Evolutionary conservation across 345 rosid genomes (phyloP).

Genomic region (Acer saccharum): DNA sequence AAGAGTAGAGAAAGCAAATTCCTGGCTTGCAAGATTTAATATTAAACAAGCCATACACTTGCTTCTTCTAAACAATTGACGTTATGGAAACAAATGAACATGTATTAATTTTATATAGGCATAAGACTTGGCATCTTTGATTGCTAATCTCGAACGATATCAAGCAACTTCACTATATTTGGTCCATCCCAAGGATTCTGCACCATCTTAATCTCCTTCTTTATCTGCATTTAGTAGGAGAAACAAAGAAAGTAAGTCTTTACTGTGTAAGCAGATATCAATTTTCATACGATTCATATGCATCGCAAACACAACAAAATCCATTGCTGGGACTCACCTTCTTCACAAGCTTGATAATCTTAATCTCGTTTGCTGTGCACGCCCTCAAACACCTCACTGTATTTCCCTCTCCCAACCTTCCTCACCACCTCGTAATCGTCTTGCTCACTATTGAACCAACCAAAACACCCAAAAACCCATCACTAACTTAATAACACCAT

Average conservation of each 20-base stretch:
- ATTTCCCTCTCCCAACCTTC: conserved; percentile 96
- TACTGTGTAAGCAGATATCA: neutral
- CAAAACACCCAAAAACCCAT: neutral
- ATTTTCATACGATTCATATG: neutral
- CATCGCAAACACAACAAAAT: neutral
- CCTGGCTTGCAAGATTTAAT: neutral
- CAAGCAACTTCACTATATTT: conserved; percentile 85
- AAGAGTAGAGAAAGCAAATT: neutral
- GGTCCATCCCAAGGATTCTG: conserved; percentile 99
- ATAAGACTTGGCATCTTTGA: conserved; percentile 91
- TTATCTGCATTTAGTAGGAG: conserved; percentile 57
- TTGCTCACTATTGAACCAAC: conserved; percentile 63
- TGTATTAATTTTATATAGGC: conserved; percentile 23
- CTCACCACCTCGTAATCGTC: conserved; percentile 95
- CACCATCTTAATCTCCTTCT: conserved; percentile 94
- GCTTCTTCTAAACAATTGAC: neutral
- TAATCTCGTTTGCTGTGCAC: conserved; percentile 81
- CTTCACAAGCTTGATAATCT: conserved; percentile 96
- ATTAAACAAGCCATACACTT: neutral
- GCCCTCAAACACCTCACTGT: conserved; percentile 96
- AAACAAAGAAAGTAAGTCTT: neutral
- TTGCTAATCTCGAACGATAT: conserved; percentile 96
- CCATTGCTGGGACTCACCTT: conserved; percentile 51
- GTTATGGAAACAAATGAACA: neutral
- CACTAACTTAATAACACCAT: neutral